Conservation (phyloP, 352 stramenopile species). For the Blastocystis sp. region DNA sequence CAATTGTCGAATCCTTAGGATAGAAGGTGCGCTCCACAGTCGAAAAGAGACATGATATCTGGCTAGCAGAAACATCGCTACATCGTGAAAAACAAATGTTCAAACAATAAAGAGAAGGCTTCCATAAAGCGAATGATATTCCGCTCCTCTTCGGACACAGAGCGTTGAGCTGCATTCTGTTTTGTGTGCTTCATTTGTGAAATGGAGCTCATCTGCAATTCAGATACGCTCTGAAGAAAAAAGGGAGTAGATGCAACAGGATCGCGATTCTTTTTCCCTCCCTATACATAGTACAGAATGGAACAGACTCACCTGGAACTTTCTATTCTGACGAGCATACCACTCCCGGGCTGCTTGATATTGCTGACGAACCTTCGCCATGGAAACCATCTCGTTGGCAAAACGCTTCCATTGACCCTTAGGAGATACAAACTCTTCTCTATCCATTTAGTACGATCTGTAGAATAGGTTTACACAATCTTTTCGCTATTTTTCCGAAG, state of each 20-base stretch:
- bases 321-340: conserved; percentile 34
- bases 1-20: not conserved
- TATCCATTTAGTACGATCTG: not conserved
- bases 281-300: not conserved
- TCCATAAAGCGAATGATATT: not conserved
- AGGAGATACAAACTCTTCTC: not conserved
- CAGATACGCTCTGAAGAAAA: conserved; percentile 46
- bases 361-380: conserved; percentile 19
- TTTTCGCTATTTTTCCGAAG: not conserved
- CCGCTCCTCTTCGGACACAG: not conserved
- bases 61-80: not conserved
- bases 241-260: not conserved
- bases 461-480: conserved; percentile 21
- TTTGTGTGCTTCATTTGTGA: conserved; percentile 15
- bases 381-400: not conserved
- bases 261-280: not conserved
- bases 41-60: not conserved
- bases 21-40: not conserved
- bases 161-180: not conserved
- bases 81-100: not conserved
- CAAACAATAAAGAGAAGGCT: not conserved
- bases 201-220: conserved; percentile 52
- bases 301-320: not conserved
- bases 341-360: conserved; percentile 24
- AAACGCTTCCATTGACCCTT: not conserved